Evolutionary conservation across 2,329 filamentous ascomycete genomes (phyloP).

Genomic region (Corinectria fuckeliana): DNA sequence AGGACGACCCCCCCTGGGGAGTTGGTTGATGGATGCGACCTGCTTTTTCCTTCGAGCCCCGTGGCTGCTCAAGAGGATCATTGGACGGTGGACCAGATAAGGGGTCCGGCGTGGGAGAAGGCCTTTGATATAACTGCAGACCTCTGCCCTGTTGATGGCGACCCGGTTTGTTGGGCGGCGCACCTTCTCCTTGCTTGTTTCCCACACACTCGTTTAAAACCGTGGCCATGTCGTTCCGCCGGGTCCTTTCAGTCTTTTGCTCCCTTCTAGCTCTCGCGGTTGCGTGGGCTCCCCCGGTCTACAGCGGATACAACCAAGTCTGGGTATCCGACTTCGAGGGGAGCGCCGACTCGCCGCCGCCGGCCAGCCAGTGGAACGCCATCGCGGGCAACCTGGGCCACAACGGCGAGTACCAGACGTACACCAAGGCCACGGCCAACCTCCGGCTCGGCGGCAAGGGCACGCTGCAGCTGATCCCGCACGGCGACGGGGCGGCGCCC

Average conservation of each 20-base stretch:
- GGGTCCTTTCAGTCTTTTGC: conserved; percentile 36
- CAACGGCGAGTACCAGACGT: conserved; percentile 61
- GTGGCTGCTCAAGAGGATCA: background rate
- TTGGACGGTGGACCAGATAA: conserved; percentile 6
- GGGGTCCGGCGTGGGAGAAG: background rate
- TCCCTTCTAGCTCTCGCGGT: conserved; percentile 41
- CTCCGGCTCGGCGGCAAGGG: conserved; percentile 57
- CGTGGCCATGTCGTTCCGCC: conserved; percentile 33
- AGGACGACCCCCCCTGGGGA: background rate
- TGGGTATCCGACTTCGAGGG: conserved; percentile 56
- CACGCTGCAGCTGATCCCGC: conserved; percentile 60
- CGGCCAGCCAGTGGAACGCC: conserved; percentile 50
- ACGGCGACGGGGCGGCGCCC: conserved; percentile 43
- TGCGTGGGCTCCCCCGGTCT: conserved; percentile 48
- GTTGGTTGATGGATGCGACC: background rate
- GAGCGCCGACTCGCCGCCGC: conserved; percentile 41
- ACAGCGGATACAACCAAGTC: conserved; percentile 46
- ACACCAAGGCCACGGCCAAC: conserved; percentile 54
- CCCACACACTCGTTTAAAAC: background rate
- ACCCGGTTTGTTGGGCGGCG: background rate
- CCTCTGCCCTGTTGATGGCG: background rate
- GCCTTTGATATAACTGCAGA: background rate
- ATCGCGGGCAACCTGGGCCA: conserved; percentile 49
- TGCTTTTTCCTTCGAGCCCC: background rate
- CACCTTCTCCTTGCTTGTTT: background rate